phyloP scores from a whole-genome alignment of 176 grass and related monocot species.

The Cymbopogon citratus region DNA sequence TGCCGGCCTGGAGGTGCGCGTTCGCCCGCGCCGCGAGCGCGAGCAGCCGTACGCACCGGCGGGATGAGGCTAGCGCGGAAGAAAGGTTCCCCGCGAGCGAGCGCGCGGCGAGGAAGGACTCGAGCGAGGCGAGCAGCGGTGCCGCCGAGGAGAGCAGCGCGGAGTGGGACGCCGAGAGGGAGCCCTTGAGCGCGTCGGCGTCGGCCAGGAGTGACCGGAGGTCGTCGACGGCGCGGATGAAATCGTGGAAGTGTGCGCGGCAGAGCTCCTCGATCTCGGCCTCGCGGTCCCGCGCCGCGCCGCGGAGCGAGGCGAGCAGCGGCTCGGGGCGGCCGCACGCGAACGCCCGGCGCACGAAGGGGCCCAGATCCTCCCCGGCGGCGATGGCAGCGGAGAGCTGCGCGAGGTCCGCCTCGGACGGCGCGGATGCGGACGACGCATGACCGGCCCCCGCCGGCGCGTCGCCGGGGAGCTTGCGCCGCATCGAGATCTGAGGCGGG shows the following conservation, averaged over 20 bases:
- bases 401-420: conserved; percentile 48
- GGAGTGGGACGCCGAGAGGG: conserved; percentile 65
- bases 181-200: conserved; percentile 76
- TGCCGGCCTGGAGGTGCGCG: conserved; percentile 52
- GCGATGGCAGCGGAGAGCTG: conserved; percentile 65
- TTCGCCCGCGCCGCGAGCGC: conserved; percentile 76
- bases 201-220: conserved; percentile 95
- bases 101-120: conserved; percentile 77
- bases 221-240: conserved; percentile 91
- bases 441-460: not conserved
- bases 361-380: conserved; percentile 76
- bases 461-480: conserved; percentile 44
- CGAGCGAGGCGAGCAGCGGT: conserved; percentile 72
- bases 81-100: conserved; percentile 64
- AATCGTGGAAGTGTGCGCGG: conserved; percentile 92
- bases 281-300: conserved; percentile 48
- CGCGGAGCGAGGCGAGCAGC: conserved; percentile 53
- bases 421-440: not conserved
- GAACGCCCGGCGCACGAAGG: conserved; percentile 69
- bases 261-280: conserved; percentile 84
- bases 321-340: conserved; percentile 61
- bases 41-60: conserved; percentile 69
- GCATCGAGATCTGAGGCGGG: conserved; percentile 43
- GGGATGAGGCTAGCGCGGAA: conserved; percentile 53
- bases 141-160: conserved; percentile 64